Evolutionary conservation across 257 asterid genomes (phyloP).

Genomic region (Scutellaria minor): DNA sequence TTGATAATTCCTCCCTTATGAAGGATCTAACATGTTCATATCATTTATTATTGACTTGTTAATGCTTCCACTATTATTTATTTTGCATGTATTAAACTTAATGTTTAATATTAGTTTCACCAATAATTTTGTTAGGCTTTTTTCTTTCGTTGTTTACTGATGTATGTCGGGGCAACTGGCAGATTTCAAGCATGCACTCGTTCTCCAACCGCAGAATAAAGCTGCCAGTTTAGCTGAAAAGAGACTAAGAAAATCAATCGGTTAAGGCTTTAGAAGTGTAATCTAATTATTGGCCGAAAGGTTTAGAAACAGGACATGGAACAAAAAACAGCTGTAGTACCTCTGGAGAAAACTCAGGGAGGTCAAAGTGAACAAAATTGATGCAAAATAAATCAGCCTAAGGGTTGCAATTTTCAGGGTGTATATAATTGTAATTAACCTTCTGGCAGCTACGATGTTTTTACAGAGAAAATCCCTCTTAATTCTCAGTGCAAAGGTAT

Average conservation of each 20-base stretch:
- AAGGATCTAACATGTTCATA: not conserved
- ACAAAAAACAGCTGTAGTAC: not conserved
- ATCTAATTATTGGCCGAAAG: not conserved
- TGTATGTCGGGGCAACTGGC: constrained; percentile 30
- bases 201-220: constrained; percentile 94
- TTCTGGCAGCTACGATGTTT: not conserved
- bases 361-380: constrained; percentile 13
- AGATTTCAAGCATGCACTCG: constrained; percentile 95
- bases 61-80: not conserved
- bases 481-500: not conserved
- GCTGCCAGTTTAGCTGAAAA: constrained; percentile 70
- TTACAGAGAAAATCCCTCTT: not conserved
- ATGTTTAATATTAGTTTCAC: not conserved
- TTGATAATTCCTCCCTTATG: constrained; percentile 1
- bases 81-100: not conserved
- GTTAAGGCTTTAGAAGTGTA: constrained; percentile 38
- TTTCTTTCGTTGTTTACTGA: not conserved
- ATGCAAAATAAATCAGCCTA: not conserved
- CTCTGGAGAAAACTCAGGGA: constrained; percentile 2
- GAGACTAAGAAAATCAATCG: constrained; percentile 70
- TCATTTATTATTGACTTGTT: not conserved
- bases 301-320: not conserved
- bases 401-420: constrained; percentile 20
- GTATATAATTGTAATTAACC: constrained; percentile 14
- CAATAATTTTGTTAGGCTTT: not conserved